Conservation (phyloP, 2,329 filamentous ascomycete species). For the Coleophoma crateriformis region DNA sequence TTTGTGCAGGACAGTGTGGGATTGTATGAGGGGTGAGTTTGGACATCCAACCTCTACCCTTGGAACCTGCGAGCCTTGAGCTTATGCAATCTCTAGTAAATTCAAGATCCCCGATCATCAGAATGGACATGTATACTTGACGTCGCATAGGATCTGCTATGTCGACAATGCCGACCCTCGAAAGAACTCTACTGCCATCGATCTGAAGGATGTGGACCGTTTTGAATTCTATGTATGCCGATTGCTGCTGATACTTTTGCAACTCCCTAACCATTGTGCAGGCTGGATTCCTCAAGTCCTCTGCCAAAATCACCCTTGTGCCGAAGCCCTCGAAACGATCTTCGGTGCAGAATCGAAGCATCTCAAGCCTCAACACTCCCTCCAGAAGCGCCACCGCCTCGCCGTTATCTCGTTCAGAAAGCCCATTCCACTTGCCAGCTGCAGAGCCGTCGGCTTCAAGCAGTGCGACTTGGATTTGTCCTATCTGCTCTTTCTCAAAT, state of each 20-base stretch:
- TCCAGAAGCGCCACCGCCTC: slow-evolving; percentile 42
- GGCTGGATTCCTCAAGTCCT: slow-evolving; percentile 93
- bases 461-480: slow-evolving; percentile 86
- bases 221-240: slow-evolving; percentile 76
- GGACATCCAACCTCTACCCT: not conserved
- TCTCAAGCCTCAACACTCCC: slow-evolving; percentile 39
- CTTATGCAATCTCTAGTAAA: slow-evolving; percentile 52
- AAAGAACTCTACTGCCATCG: slow-evolving; percentile 76
- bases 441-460: slow-evolving; percentile 42
- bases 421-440: slow-evolving; percentile 35
- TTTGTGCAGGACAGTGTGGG: slow-evolving; percentile 98
- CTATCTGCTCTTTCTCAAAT: slow-evolving; percentile 93
- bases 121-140: slow-evolving; percentile 93
- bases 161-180: slow-evolving; percentile 84
- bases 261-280: slow-evolving; percentile 27
- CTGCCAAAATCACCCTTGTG: slow-evolving; percentile 83
- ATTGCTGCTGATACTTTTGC: slow-evolving; percentile 2
- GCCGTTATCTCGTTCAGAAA: slow-evolving; percentile 38
- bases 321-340: slow-evolving; percentile 72
- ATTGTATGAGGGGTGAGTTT: slow-evolving; percentile 86
- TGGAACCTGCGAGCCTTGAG: not conserved
- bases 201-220: slow-evolving; percentile 85
- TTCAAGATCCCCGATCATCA: slow-evolving; percentile 93
- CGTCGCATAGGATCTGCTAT: slow-evolving; percentile 92
- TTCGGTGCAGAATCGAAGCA: slow-evolving; percentile 48